A percentile compares a stretch with the other conserved stretches of the same genome.
Conservation (phyloP, 495 filamentous ascomycete species). For the Haplographium delicatum region DNA sequence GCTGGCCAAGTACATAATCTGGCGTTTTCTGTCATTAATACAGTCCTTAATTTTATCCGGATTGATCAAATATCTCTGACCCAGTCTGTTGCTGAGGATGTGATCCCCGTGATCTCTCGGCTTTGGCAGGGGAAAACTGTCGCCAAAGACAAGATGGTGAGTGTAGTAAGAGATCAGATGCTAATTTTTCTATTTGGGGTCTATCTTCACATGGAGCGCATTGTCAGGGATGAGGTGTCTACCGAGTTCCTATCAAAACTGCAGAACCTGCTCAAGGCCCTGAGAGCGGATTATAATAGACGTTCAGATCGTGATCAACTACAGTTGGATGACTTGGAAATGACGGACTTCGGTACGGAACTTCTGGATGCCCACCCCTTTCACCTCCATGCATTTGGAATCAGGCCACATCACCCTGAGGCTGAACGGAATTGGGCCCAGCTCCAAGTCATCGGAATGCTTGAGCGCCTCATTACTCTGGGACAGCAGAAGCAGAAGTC, state of each 20-base stretch:
- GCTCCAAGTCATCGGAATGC: conserved; percentile 43
- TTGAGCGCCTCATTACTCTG: conserved; percentile 37
- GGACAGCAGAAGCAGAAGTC: conserved; percentile 9
- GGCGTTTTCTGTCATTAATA: conserved; percentile 72
- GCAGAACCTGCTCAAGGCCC: conserved; percentile 52
- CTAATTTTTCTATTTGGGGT: conserved; percentile 64
- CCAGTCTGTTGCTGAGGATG: conserved; percentile 45
- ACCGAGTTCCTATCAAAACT: conserved; percentile 25
- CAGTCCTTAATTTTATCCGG: conserved; percentile 56
- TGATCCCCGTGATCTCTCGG: conserved; percentile 65
- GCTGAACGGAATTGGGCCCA: conserved; percentile 51
- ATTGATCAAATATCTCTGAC: conserved; percentile 63
- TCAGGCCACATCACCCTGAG: conserved; percentile 36
- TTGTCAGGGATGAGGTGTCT: conserved; percentile 30
- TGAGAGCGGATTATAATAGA: conserved; percentile 68
- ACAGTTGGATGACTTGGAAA: conserved; percentile 67
- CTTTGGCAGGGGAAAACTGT: conserved; percentile 68
- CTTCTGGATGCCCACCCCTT: conserved; percentile 36
- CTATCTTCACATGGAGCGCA: conserved; percentile 50
- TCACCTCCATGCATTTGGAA: conserved; percentile 30
- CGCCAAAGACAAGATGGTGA: conserved; percentile 66
- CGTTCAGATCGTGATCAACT: conserved; percentile 67
- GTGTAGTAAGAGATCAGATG: conserved; percentile 52
- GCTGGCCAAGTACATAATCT: conserved; percentile 60
- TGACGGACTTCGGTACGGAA: conserved; percentile 37